A percentile compares a stretch with the other conserved stretches of the same genome.
Conservation (phyloP, 1,284 basidiomycete species). For the Abortiporus biennis region DNA sequence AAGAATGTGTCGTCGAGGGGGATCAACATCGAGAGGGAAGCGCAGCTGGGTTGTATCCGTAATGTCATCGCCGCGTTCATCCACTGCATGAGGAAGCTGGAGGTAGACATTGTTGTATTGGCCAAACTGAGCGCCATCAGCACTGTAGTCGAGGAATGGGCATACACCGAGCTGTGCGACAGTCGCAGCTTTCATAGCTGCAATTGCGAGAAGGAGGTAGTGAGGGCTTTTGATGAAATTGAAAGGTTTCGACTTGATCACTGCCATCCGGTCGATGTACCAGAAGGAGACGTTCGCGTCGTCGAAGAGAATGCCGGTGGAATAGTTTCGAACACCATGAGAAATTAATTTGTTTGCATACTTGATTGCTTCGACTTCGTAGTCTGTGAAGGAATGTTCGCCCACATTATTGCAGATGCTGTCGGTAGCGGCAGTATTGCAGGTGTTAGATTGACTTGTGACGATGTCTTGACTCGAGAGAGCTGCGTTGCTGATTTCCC, state of each 20-base stretch:
- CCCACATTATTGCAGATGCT: neutral
- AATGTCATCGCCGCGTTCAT: no score
- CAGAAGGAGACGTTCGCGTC: neutral
- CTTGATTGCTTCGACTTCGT: slow-evolving; percentile 2
- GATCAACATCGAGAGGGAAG: no score
- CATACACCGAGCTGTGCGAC: neutral
- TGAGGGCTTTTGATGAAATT: slow-evolving; percentile 12
- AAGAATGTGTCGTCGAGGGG: no score
- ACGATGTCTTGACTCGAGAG: no score
- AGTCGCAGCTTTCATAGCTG: slow-evolving; percentile 4
- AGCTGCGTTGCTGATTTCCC: no score
- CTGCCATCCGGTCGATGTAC: slow-evolving; percentile 9
- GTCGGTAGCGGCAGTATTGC: no score
- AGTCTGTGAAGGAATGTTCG: neutral
- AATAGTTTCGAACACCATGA: slow-evolving; percentile 2
- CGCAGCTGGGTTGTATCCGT: no score
- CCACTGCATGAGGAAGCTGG: no score
- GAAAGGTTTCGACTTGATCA: slow-evolving; percentile 13
- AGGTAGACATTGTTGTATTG: no score
- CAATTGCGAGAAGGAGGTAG: slow-evolving; percentile 15
- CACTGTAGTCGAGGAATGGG: neutral
- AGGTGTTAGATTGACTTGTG: no score
- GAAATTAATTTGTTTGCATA: slow-evolving; percentile 3
- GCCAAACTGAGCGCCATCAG: no score
- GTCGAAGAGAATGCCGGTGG: neutral